These are phyloP conservation scores for Podospora fimiseda DNA, from an alignment of 495 filamentous ascomycete species.

Conservation along the genomic window DNA sequence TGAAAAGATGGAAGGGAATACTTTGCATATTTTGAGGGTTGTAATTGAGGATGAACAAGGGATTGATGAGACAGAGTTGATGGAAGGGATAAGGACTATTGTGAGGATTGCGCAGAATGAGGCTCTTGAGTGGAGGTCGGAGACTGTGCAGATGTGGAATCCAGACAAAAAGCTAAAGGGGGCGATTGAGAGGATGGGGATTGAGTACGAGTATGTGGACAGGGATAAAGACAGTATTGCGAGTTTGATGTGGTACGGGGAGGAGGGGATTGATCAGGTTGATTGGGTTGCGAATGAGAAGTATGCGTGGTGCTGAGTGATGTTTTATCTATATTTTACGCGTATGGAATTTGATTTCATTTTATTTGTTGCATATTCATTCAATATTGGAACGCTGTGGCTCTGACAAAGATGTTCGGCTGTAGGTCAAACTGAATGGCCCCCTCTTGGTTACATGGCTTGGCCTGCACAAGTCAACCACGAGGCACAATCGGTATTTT, in stretches of 20 bases:
- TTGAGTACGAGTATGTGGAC: slow-evolving; percentile 36
- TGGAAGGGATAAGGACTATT: slow-evolving; percentile 54
- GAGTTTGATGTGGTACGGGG: slow-evolving; percentile 49
- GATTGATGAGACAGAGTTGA: slow-evolving; percentile 31
- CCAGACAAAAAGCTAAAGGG: slow-evolving; percentile 29
- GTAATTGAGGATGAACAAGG: slow-evolving; percentile 56
- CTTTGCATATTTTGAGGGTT: slow-evolving; percentile 70
- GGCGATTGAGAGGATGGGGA: slow-evolving; percentile 35
- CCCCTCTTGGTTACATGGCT: too few species aligned
- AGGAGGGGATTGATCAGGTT: slow-evolving; percentile 44
- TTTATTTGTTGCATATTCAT: too few species aligned
- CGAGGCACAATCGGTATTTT: too few species aligned
- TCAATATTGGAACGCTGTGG: too few species aligned
- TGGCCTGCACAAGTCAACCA: too few species aligned
- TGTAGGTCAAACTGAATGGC: too few species aligned
- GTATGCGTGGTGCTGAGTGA: slow-evolving; percentile 78
- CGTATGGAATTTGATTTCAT: too few species aligned
- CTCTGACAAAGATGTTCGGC: too few species aligned
- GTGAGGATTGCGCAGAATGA: slow-evolving; percentile 32
- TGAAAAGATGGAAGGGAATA: slow-evolving; percentile 50
- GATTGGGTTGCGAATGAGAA: slow-evolving; percentile 92
- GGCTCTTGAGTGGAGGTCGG: slow-evolving; percentile 37
- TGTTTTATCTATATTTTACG: too few species aligned
- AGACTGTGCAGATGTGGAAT: slow-evolving; percentile 49
- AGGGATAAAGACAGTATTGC: slow-evolving; percentile 47